phyloP scores from a whole-genome alignment of 129 eudicot genomes.

The Kitagawia praeruptora region DNA sequence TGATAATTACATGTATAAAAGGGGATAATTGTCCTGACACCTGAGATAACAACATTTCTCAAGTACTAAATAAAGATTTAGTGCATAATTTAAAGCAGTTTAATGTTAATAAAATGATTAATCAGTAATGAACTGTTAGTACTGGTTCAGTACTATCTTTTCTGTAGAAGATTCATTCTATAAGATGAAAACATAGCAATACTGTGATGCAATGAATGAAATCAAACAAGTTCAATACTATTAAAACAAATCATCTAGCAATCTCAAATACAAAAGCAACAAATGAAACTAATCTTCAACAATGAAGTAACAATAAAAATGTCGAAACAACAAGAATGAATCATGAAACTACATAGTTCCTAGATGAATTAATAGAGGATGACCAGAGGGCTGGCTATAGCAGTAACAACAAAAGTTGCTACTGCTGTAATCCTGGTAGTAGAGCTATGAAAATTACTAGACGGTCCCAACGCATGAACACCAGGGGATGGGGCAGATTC shows the following conservation, averaged over 20 bases:
- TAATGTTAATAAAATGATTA: too few species aligned
- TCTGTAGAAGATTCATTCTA: neutral
- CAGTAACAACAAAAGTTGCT: neutral
- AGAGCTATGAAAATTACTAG: neutral
- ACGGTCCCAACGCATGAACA: neutral
- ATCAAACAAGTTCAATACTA: neutral
- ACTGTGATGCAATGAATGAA: neutral
- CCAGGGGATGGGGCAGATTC: constrained; percentile 13
- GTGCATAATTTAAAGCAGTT: too few species aligned
- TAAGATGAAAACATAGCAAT: neutral
- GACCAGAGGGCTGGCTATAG: neutral
- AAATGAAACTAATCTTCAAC: neutral
- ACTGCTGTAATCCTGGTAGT: neutral
- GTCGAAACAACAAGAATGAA: neutral
- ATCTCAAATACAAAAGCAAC: neutral
- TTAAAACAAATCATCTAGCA: neutral
- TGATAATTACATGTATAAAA: too few species aligned
- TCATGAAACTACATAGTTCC: neutral
- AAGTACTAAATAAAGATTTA: too few species aligned
- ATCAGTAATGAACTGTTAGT: too few species aligned
- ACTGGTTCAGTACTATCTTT: too few species aligned
- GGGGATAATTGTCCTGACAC: too few species aligned
- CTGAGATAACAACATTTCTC: too few species aligned
- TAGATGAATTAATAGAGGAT: neutral
- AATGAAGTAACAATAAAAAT: neutral